Conservation (phyloP, 371 early-diverging fungal species). For the Rhizopus delemar region DNA sequence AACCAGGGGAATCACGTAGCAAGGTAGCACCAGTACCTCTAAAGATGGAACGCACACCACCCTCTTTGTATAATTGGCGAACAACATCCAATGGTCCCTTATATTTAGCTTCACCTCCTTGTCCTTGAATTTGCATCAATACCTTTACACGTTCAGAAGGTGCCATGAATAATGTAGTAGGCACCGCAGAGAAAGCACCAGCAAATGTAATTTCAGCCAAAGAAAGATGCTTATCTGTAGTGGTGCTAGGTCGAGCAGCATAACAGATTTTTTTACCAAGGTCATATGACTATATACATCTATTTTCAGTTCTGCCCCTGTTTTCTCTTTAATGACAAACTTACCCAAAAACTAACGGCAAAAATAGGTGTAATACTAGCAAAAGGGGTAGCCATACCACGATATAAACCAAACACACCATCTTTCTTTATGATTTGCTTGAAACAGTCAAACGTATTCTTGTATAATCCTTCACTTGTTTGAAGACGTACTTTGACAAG, state of each 20-base stretch:
- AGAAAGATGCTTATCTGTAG: constrained; percentile 55
- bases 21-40: constrained; percentile 94
- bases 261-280: constrained; percentile 71
- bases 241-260: constrained; percentile 57
- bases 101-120: constrained; percentile 60
- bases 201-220: constrained; percentile 86
- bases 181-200: constrained; percentile 95
- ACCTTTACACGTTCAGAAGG: constrained; percentile 96
- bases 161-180: constrained; percentile 91
- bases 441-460: constrained; percentile 87
- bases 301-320: neutral
- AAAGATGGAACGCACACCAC: constrained; percentile 84
- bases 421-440: constrained; percentile 85
- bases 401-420: constrained; percentile 90
- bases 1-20: constrained; percentile 92
- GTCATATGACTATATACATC: constrained; percentile 62
- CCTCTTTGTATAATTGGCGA: constrained; percentile 70
- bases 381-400: constrained; percentile 92
- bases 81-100: constrained; percentile 85
- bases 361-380: constrained; percentile 95
- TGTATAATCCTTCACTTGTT: constrained; percentile 82
- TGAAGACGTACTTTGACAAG: constrained; percentile 93
- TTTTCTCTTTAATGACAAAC: constrained; percentile 9
- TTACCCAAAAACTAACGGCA: constrained; percentile 91
- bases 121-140: constrained; percentile 77